Percentiles rank a stretch among this genome's conserved stretches.
Conservation (phyloP, 371 early-diverging fungal genomes). For the Saksenaea vasiformis region DNA sequence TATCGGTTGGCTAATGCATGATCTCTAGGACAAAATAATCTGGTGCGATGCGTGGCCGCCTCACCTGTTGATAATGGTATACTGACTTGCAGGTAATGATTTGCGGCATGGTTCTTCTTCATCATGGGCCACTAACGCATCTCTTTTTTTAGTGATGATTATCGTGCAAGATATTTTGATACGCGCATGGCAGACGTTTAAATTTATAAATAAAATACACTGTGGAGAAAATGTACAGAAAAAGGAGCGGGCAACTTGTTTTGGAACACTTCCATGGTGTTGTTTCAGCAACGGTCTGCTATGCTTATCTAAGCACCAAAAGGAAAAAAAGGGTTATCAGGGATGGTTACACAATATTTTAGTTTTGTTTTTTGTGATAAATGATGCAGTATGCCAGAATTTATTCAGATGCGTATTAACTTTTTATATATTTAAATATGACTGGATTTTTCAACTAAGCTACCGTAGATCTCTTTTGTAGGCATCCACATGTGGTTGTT, state of each 20-base stretch:
- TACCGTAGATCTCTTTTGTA: not conserved
- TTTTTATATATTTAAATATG: not conserved
- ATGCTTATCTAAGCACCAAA: not conserved
- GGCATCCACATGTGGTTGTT: conserved; percentile 53
- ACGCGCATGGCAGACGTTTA: not conserved
- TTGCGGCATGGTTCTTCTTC: not conserved
- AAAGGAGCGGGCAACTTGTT: too few species aligned
- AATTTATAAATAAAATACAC: not conserved
- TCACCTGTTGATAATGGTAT: conserved; percentile 51
- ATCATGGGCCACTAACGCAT: not conserved
- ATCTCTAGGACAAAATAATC: conserved; percentile 40
- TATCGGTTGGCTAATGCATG: not conserved
- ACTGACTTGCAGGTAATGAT: conserved; percentile 50
- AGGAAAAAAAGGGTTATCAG: not conserved
- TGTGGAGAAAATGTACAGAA: too few species aligned
- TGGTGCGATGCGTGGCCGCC: conserved; percentile 46
- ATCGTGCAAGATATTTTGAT: conserved; percentile 50
- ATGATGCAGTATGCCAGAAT: not conserved
- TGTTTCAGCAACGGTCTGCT: too few species aligned
- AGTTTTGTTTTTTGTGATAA: not conserved
- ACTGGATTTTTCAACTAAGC: not conserved
- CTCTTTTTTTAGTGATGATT: conserved; percentile 40
- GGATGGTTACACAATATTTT: not conserved
- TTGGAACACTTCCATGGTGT: too few species aligned
- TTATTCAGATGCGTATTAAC: not conserved